These are phyloP conservation scores for Candida caryicola DNA, from an alignment of 805 yeast genomes.

Conservation along the genomic window DNA sequence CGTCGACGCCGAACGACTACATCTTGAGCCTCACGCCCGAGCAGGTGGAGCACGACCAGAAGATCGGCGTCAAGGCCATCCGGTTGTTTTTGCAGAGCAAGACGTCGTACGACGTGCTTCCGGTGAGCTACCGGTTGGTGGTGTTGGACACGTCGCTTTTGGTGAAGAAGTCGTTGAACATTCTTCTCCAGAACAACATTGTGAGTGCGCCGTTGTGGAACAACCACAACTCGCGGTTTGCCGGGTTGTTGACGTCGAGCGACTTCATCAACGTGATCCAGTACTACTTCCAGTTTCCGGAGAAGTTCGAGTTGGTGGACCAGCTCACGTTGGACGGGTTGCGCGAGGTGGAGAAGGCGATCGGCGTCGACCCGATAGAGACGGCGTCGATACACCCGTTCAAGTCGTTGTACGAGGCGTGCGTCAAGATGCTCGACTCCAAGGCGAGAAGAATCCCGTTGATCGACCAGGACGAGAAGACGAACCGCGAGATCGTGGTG, in stretches of 20 bases:
- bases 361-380: constrained; percentile 83
- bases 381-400: constrained; percentile 89
- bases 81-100: constrained; percentile 81
- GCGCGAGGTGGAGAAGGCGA: constrained; percentile 79
- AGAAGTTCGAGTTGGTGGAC: constrained; percentile 83
- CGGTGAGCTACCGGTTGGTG: constrained; percentile 88
- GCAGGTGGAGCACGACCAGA: constrained; percentile 58
- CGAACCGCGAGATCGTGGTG: constrained; percentile 91
- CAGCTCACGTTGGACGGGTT: constrained; percentile 80
- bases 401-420: constrained; percentile 85
- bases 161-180: constrained; percentile 87
- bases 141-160: constrained; percentile 89
- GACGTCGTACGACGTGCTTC: constrained; percentile 94
- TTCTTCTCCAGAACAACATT: constrained; percentile 86
- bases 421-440: constrained; percentile 83
- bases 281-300: constrained; percentile 87
- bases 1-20: constrained; percentile 42
- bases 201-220: constrained; percentile 98
- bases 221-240: constrained; percentile 81
- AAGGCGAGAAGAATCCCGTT: constrained; percentile 92
- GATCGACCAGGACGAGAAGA: constrained; percentile 90
- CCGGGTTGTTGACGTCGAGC: constrained; percentile 87
- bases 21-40: constrained; percentile 39
- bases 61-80: constrained; percentile 76
- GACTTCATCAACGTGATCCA: constrained; percentile 95